Evolutionary conservation across 495 filamentous ascomycete species (phyloP).

Genomic region (Hyaloscypha hepaticicola): DNA sequence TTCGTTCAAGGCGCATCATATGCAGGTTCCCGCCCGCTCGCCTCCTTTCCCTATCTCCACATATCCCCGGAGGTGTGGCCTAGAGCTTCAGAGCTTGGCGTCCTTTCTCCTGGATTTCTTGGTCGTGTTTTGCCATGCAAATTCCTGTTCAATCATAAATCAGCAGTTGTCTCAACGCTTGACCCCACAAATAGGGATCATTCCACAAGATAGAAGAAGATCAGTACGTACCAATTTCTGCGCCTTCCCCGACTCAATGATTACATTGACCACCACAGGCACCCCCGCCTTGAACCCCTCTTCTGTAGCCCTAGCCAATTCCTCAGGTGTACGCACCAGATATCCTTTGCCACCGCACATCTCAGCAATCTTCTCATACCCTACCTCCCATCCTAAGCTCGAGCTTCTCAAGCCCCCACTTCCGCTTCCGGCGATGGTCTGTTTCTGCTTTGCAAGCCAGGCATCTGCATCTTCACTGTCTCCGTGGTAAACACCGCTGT

Average conservation of each 20-base stretch:
- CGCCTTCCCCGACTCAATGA: constrained; percentile 56
- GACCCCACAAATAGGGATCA: not conserved
- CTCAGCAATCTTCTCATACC: constrained; percentile 59
- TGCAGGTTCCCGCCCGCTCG: not conserved
- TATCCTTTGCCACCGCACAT: constrained; percentile 57
- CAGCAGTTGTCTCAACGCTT: not conserved
- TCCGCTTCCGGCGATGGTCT: constrained; percentile 31
- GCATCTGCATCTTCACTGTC: constrained; percentile 40
- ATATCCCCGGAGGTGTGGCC: not conserved
- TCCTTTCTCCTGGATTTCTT: constrained; percentile 27
- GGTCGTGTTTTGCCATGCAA: constrained; percentile 32
- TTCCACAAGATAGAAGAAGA: not conserved
- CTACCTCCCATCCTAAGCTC: constrained; percentile 56
- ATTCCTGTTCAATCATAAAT: constrained; percentile 17
- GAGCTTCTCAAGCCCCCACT: constrained; percentile 48
- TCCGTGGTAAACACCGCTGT: constrained; percentile 63
- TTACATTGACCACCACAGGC: constrained; percentile 58
- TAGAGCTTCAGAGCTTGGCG: constrained; percentile 18
- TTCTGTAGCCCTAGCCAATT: constrained; percentile 51
- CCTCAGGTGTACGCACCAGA: constrained; percentile 52
- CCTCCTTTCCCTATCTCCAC: not conserved
- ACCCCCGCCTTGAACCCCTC: constrained; percentile 49
- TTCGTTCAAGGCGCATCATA: not conserved
- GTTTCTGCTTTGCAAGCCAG: constrained; percentile 36
- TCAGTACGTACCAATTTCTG: constrained; percentile 43